phyloP scores from a whole-genome alignment of 345 rosid species.

The Chamaenerion angustifolium region DNA sequence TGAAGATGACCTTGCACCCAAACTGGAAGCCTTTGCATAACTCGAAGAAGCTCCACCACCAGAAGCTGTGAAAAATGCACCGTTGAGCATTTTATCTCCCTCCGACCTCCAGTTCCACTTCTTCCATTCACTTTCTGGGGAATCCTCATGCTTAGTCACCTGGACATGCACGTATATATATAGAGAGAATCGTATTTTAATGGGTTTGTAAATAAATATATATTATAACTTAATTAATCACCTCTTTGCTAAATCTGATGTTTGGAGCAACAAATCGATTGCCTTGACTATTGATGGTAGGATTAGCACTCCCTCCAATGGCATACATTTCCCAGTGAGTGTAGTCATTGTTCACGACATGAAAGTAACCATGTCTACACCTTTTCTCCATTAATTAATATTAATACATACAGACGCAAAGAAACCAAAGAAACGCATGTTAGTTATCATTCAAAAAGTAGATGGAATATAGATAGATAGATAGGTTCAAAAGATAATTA shows the following conservation, averaged over 20 bases:
- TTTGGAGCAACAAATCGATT: conserved; percentile 57
- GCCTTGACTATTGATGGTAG: conserved; percentile 75
- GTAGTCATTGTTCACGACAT: conserved; percentile 82
- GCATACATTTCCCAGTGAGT: conserved; percentile 85
- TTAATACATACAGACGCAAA: too few species aligned
- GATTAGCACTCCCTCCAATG: conserved; percentile 71
- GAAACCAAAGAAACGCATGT: too few species aligned
- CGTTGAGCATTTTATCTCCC: conserved; percentile 53
- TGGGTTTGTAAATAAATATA: too few species aligned
- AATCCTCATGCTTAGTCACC: conserved; percentile 65
- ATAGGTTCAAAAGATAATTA: background rate
- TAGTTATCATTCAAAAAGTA: background rate
- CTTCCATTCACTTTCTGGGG: conserved; percentile 45
- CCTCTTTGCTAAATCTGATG: conserved; percentile 44
- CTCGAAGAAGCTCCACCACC: conserved; percentile 52
- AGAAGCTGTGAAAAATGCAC: conserved; percentile 50
- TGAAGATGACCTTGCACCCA: conserved; percentile 58
- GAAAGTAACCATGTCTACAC: conserved; percentile 67
- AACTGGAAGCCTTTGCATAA: conserved; percentile 56
- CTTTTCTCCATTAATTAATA: conserved; percentile 15
- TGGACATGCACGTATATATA: conserved; percentile 6
- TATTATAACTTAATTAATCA: conserved; percentile 10
- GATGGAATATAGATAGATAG: too few species aligned
- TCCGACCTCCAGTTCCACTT: conserved; percentile 67
- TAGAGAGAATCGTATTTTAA: too few species aligned